Evolutionary conservation across 345 rosid genomes (phyloP).

Genomic region (Corchorus capsularis): DNA sequence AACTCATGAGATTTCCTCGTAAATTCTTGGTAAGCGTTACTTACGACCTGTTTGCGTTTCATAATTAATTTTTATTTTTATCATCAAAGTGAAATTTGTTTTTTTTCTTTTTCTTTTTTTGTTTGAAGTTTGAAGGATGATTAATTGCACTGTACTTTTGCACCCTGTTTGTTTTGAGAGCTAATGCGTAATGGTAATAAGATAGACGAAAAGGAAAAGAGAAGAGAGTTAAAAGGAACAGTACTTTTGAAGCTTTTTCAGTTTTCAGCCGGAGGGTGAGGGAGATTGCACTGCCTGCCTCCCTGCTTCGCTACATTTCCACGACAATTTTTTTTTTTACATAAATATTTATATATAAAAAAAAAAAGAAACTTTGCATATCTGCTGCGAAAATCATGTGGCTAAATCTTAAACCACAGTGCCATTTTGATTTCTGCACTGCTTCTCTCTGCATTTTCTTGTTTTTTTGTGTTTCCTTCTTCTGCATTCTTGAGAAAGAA

Average conservation of each 20-base stretch:
- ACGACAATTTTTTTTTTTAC: too few species aligned
- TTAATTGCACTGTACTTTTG: not conserved
- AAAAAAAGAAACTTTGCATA: not conserved
- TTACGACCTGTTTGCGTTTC: constrained; percentile 23
- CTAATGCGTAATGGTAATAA: not conserved
- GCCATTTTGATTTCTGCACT: constrained; percentile 6
- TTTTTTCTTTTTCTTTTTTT: not conserved
- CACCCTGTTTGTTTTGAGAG: not conserved
- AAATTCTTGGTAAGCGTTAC: constrained; percentile 37
- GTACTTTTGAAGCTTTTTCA: constrained; percentile 29
- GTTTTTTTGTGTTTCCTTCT: not conserved
- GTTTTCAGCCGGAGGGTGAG: not conserved
- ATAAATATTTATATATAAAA: too few species aligned
- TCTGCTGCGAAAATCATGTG: constrained; percentile 2
- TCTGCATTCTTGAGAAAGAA: not conserved
- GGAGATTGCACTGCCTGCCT: not conserved
- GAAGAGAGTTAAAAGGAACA: constrained; percentile 14
- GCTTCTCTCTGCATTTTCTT: not conserved
- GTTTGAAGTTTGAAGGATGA: not conserved
- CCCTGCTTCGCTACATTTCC: not conserved
- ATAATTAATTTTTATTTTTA: too few species aligned
- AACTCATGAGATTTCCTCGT: constrained; percentile 43
- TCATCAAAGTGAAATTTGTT: not conserved
- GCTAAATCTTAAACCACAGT: constrained; percentile 5
- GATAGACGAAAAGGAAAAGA: not conserved